Conservation (phyloP, 352 stramenopile species). For the Pythium utonaiense region DNA sequence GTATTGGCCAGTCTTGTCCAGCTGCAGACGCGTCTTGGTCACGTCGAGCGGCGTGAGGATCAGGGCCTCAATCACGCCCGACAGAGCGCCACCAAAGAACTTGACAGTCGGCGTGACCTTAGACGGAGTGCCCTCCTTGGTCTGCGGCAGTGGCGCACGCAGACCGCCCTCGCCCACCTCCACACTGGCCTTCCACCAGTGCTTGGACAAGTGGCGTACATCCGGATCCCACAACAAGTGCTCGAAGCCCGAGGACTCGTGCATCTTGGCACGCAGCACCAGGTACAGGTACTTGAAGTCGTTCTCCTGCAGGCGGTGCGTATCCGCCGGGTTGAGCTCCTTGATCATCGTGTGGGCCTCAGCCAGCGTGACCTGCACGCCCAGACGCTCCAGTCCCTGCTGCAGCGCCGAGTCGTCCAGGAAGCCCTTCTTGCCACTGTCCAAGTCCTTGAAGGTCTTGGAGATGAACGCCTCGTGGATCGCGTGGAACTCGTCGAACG, state of each 20-base stretch:
- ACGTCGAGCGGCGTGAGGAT: slow-evolving; percentile 87
- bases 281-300: slow-evolving; percentile 86
- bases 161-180: slow-evolving; percentile 73
- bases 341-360: slow-evolving; percentile 80
- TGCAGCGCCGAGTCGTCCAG: slow-evolving; percentile 66
- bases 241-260: slow-evolving; percentile 63
- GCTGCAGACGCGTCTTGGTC: slow-evolving; percentile 86
- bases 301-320: slow-evolving; percentile 59
- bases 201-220: slow-evolving; percentile 81
- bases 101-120: slow-evolving; percentile 73
- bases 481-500: slow-evolving; percentile 70
- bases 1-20: slow-evolving; percentile 86
- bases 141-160: slow-evolving; percentile 48
- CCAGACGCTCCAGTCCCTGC: slow-evolving; percentile 56
- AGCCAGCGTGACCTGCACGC: slow-evolving; percentile 62
- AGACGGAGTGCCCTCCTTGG: slow-evolving; percentile 38
- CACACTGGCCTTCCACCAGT: slow-evolving; percentile 86
- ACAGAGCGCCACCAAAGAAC: slow-evolving; percentile 82
- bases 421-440: slow-evolving; percentile 64
- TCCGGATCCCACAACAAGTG: slow-evolving; percentile 76
- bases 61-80: slow-evolving; percentile 80
- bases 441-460: slow-evolving; percentile 71
- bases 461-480: slow-evolving; percentile 75
- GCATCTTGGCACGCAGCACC: slow-evolving; percentile 75
- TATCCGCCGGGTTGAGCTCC: slow-evolving; percentile 62